Evolutionary conservation across 495 filamentous ascomycete species (phyloP), one percentile per base, ranked within the genome.

Genomic region (Saxispiralis lemnorum): DNA sequence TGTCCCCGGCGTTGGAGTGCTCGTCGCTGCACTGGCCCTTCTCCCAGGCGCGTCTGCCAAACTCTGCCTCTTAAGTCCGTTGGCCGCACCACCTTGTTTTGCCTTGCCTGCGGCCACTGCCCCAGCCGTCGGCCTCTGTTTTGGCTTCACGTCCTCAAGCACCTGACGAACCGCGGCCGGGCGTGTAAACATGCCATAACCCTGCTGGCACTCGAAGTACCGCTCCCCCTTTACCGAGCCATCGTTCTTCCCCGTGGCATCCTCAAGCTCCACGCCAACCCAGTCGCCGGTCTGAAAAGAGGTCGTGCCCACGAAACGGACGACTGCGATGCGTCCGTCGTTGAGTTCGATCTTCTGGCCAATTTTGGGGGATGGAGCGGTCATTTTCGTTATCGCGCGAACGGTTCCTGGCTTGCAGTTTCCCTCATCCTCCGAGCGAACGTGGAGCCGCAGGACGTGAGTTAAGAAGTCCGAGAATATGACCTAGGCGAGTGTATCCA

Each of bases 171-270:
- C 44, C 11, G 73, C 75, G 2, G 66, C 56, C 6, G 82, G 77
- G 30, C 80, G 70, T 24, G 94, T 70, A 53, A 97, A 97, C 80
- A 96, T 89, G 52, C 89, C 89, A 63, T 73, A 72, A 6, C 73
- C 72, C 45, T 75, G 74, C 41, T 75, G 61, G 55, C 88, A 95
- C 18, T 85, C 73, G 54, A 96, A 97, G 60, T 97, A 97, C 32
- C 83, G 69, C 49, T 87, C 72, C 34, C 85, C 88, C 59, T 88
- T 73, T 32, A 96, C 81, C 21, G 79, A 74, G 51, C 89, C 89
- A 68, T 97, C 84, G 54, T 97, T 96, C 64, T 97, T 96, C 10
- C 89, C 89, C 10, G 67, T 70, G n/a, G 73, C 64, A 31, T 80
- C 79, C 33, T 82, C 76, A 46, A 97, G 71, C 68, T 93, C 87